Base-by-base conservation (phyloP, 1,284 basidiomycete genomes). In the Tranzscheliella williamsii region DNA sequence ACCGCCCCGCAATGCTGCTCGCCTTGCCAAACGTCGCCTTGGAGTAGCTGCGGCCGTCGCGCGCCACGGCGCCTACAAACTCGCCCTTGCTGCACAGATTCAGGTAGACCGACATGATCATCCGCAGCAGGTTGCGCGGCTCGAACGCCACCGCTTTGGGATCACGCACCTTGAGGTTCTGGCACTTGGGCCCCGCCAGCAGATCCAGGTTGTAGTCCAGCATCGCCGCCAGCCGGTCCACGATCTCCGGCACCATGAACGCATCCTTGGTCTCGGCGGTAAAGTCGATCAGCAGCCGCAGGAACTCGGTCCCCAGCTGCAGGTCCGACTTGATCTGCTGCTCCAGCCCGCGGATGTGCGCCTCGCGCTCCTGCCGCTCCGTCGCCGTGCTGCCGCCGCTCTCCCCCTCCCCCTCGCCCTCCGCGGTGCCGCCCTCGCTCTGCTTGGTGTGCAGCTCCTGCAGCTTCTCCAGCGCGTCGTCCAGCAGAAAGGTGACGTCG, bases 401-500 rank as follows among this genome's bases (percentile, higher is more conserved):
- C 1, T 82, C 79, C 4, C 79, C 83, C 31, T 82, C 80, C 75
- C 91, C 85, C 31, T 85, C 85, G 7, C 26, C 22, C 4, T 39
- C 32, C 11, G n/a, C 23, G n/a, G n/a, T n/a, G 48, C 56, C 5
- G 87, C 93, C 92, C 78, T 93, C 87, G 0, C 81, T 80, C 78
- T 96, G 88, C 43, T 96, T 87, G 37, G 84, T 85, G 76, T 90
- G 86, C 63, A 98, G 92, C 76, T 93, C 90, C 5, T 86, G 82
- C 39, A 99, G 82, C 70, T 93, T 89, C 65, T 86, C 87, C 42
- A 98, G 82, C 4, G 92, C 94, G 74, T 99, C 95, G 76, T 98
- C 94, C 81, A 99, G 86, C 54, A 98, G 86, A 79, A 92, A 98
- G 1, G 95, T 98, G 35, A 95, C 92, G 74, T 99, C 95, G 83